Evolutionary conservation across 441 rosid species (phyloP), one percentile per base, ranked within the genome.

Genomic region (Capsella rubella): DNA sequence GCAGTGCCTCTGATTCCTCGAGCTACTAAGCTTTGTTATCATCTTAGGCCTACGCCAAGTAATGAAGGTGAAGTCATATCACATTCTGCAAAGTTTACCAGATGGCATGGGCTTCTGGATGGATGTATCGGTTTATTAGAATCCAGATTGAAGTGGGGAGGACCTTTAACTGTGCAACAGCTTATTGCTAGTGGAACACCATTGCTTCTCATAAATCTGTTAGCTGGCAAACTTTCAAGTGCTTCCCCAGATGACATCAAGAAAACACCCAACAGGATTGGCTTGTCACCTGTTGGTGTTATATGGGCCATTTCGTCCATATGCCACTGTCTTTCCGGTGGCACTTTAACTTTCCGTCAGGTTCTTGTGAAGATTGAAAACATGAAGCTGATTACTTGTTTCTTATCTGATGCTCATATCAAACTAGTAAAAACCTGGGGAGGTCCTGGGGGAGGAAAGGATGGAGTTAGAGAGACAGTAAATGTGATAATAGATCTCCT

Each of bases 91-190:
- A 82, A 69, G 60, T 77, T 93, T 46, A 91, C 97, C 78, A 88
- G 82, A 62, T 91, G 98, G 97, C 94, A 93, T 70, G 98, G 98
- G 66, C 81, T 89, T 65, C 84, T 84, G 72, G 99, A 95, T 86
- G 99, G 98, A 67, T 93, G 95, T 80, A 91, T 91, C 71, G 97
- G 98, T 72, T 85, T 95, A 84, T 62, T 95, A 82, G 97, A 95
- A 83, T 84, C 90, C 64, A 91, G 89, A 70, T 60, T 95, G 80
- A 93, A 83, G 74, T 85, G 87, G 92, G 97, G 95, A 82, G 97
- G 97, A 71, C 96, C 91, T 50, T 79, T 89, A 76, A 90, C 93
- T 43, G 92, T 90, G 57, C 93, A 87, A 76, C 97, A 91, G 85
- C 79, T 86, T 73, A 90, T 95, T 81, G 92, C 97, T 63, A 91